phyloP scores from a whole-genome alignment of 441 rosid genomes.

The Biscutella laevigata region DNA sequence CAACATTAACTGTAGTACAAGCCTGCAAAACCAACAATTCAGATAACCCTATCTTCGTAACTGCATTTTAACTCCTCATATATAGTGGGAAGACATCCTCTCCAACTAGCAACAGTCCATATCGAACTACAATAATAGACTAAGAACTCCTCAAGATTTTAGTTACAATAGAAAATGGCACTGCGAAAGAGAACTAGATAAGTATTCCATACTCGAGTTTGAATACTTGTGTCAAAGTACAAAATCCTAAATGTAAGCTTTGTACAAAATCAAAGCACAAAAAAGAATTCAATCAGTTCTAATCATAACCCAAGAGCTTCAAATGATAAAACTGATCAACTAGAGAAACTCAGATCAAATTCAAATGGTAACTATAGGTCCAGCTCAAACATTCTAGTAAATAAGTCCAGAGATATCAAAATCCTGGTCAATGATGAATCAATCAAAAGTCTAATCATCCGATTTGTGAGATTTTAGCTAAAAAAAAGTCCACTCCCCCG shows the following conservation, averaged over 20 bases:
- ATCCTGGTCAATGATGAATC: constrained; percentile 17
- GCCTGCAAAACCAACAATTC: constrained; percentile 26
- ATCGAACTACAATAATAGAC: background rate
- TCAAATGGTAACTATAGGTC: background rate
- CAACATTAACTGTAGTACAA: constrained; percentile 42
- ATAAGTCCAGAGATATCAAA: constrained; percentile 1
- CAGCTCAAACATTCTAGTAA: background rate
- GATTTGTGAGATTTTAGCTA: background rate
- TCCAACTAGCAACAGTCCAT: constrained; percentile 4
- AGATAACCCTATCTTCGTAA: background rate
- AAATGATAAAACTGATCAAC: no score
- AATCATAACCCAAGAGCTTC: no score
- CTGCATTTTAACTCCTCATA: background rate
- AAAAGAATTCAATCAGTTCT: no score
- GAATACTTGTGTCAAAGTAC: background rate
- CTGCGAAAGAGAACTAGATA: background rate
- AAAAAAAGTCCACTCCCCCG: background rate
- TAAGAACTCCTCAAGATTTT: background rate
- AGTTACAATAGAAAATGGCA: background rate
- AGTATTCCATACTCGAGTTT: background rate
- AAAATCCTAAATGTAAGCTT: background rate
- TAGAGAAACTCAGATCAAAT: no score
- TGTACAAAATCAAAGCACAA: no score
- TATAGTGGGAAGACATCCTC: background rate
- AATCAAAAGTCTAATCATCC: constrained; percentile 13